These are phyloP conservation scores for Zygosaccharomyces sapae DNA, from an alignment of 1,139 yeast species.

Conservation along the genomic window DNA sequence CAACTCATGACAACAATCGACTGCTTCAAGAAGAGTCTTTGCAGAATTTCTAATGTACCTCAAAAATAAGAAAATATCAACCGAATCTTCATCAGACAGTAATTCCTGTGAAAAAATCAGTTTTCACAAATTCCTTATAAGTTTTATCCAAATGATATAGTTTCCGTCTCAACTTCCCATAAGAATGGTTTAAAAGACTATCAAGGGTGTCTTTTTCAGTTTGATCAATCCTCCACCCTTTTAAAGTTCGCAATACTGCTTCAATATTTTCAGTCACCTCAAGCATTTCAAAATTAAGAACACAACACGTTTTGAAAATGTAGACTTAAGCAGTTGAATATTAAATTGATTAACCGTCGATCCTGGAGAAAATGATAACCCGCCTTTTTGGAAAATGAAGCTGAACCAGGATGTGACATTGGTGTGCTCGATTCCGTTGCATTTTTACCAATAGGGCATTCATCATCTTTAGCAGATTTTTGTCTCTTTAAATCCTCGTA, in stretches of 20 bases:
- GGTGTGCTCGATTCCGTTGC: slow-evolving; percentile 13
- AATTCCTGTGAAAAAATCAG: slow-evolving; percentile 37
- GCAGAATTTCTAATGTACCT: slow-evolving; percentile 40
- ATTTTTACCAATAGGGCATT: slow-evolving; percentile 2
- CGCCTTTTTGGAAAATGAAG: slow-evolving; percentile 24
- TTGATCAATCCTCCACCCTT: slow-evolving; percentile 9
- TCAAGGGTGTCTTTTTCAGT: slow-evolving; percentile 9
- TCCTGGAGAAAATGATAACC: slow-evolving; percentile 10
- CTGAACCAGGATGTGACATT: slow-evolving; percentile 24
- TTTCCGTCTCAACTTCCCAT: slow-evolving; percentile 24
- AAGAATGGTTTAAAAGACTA: slow-evolving; percentile 16
- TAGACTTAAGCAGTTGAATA: slow-evolving; percentile 32
- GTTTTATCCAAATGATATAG: slow-evolving; percentile 36
- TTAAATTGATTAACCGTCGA: slow-evolving; percentile 23
- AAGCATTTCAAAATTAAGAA: slow-evolving; percentile 36
- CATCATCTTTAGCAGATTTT: slow-evolving; percentile 1
- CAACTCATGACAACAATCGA: slow-evolving; percentile 17
- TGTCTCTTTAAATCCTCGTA: slow-evolving; percentile 15
- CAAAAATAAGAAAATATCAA: slow-evolving; percentile 37
- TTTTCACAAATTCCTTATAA: slow-evolving; percentile 37
- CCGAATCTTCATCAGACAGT: slow-evolving; percentile 35
- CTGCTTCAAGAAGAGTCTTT: slow-evolving; percentile 30
- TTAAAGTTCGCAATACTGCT: slow-evolving; percentile 15
- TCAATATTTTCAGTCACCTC: slow-evolving; percentile 25
- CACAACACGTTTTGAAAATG: slow-evolving; percentile 34